phyloP scores from a whole-genome alignment of 2,329 filamentous ascomycete species.

The Trichoderma koningii region DNA sequence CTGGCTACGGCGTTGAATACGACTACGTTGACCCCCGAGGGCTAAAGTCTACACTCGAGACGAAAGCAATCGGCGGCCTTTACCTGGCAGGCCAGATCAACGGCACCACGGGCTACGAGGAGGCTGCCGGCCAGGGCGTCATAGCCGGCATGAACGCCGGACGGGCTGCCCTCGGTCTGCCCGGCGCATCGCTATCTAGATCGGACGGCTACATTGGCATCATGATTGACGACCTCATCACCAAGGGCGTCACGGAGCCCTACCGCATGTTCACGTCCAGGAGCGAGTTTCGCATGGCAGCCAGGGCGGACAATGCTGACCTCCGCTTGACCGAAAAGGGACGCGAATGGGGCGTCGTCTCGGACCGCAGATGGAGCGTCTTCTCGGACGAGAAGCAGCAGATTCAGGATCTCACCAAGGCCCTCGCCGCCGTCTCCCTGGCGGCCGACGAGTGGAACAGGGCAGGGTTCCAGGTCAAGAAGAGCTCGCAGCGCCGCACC shows the following conservation, averaged over 20 bases:
- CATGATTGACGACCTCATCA: conserved; percentile 97
- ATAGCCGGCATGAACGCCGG: conserved; percentile 94
- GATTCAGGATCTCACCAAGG: conserved; percentile 64
- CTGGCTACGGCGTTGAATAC: conserved; percentile 96
- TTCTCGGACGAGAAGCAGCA: conserved; percentile 67
- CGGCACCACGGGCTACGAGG: conserved; percentile 96
- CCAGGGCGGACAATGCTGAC: conserved; percentile 93
- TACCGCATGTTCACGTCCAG: conserved; percentile 98
- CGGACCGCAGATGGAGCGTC: conserved; percentile 73
- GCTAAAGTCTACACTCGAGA: conserved; percentile 86
- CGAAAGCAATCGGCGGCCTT: conserved; percentile 84
- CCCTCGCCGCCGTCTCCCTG: conserved; percentile 61
- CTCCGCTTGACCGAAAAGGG: conserved; percentile 79
- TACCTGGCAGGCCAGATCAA: conserved; percentile 97
- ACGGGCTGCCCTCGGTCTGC: conserved; percentile 67
- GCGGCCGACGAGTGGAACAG: conserved; percentile 67
- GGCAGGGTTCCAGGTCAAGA: conserved; percentile 68
- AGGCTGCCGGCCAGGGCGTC: conserved; percentile 91
- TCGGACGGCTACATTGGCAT: conserved; percentile 96
- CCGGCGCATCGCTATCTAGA: conserved; percentile 69
- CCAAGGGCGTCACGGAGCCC: conserved; percentile 93
- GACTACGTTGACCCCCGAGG: conserved; percentile 96
- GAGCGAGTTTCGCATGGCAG: conserved; percentile 91
- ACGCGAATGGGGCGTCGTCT: conserved; percentile 73
- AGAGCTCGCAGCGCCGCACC: conserved; percentile 66